Conservation (phyloP, 257 asterid species). For the Capsicum baccatum region DNA sequence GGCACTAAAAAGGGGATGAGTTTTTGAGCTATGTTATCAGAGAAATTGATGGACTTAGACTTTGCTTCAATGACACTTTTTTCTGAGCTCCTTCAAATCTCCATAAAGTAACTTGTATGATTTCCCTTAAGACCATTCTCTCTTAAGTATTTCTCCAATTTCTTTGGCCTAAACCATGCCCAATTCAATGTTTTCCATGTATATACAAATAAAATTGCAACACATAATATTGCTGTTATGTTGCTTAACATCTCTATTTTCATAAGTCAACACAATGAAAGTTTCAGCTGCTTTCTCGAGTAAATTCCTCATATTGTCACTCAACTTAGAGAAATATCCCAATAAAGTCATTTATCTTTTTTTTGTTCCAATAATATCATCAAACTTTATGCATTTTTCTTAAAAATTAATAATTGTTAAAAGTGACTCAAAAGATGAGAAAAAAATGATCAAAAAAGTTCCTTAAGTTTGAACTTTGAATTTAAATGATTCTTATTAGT, state of each 20-base stretch:
- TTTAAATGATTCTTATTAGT: too few relatives aligned
- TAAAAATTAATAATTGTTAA: too few relatives aligned
- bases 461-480: too few relatives aligned
- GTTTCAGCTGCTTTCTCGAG: not conserved
- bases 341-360: too few relatives aligned
- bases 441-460: too few relatives aligned
- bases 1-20: conserved; percentile 36
- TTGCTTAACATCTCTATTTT: conserved; percentile 38
- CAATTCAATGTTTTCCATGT: conserved; percentile 42
- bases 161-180: conserved; percentile 47
- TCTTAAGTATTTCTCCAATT: conserved; percentile 41
- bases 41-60: conserved; percentile 45
- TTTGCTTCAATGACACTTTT: conserved; percentile 34
- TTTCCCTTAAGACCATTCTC: conserved; percentile 48
- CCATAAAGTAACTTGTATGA: conserved; percentile 44
- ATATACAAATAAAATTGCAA: not conserved
- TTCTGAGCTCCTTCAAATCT: conserved; percentile 41
- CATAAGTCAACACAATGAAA: not conserved
- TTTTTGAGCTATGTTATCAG: conserved; percentile 47
- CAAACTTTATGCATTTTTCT: too few relatives aligned
- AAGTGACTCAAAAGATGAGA: too few relatives aligned
- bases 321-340: too few relatives aligned
- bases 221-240: not conserved
- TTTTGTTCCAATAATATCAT: too few relatives aligned
- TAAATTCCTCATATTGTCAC: too few relatives aligned